phyloP scores from a whole-genome alignment of 2,329 filamentous ascomycete genomes.

The Rutstroemia sp. region DNA sequence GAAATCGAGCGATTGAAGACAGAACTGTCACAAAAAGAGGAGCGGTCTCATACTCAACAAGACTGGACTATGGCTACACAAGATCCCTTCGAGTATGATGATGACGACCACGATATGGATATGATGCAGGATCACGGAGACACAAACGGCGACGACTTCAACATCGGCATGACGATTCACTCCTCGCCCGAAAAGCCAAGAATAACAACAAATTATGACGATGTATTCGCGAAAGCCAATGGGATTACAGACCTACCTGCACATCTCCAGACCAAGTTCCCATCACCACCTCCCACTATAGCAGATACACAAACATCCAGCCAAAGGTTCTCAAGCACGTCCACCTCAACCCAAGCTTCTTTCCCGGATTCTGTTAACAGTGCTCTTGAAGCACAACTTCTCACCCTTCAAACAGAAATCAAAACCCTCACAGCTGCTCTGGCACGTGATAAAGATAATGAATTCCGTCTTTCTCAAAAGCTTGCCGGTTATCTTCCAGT shows the following conservation, averaged over 20 bases:
- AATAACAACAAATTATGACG: slow-evolving; percentile 10
- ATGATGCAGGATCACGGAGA: slow-evolving; percentile 19
- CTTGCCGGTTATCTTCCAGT: slow-evolving; percentile 22
- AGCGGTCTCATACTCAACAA: slow-evolving; percentile 15
- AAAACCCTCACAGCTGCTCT: slow-evolving; percentile 20
- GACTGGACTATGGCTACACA: slow-evolving; percentile 46
- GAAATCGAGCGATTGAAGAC: slow-evolving; percentile 22
- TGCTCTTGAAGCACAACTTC: slow-evolving; percentile 20
- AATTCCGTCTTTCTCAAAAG: slow-evolving; percentile 23
- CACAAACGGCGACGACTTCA: neutral
- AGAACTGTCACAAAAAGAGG: slow-evolving; percentile 22
- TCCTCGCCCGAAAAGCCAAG: neutral
- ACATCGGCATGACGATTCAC: neutral
- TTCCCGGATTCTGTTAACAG: slow-evolving; percentile 22
- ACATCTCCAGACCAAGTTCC: slow-evolving; percentile 20
- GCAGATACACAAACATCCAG: slow-evolving; percentile 23
- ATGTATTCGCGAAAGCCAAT: slow-evolving; percentile 2
- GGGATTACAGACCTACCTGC: slow-evolving; percentile 25
- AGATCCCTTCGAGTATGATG: slow-evolving; percentile 34
- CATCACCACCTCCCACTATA: slow-evolving; percentile 26
- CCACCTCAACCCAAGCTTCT: slow-evolving; percentile 18
- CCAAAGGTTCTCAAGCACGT: slow-evolving; percentile 13
- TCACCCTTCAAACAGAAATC: slow-evolving; percentile 21
- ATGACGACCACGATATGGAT: slow-evolving; percentile 23
- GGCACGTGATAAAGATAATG: slow-evolving; percentile 23